Conservation (phyloP, 2,329 filamentous ascomycete species). For the Neonectria magnoliae region DNA sequence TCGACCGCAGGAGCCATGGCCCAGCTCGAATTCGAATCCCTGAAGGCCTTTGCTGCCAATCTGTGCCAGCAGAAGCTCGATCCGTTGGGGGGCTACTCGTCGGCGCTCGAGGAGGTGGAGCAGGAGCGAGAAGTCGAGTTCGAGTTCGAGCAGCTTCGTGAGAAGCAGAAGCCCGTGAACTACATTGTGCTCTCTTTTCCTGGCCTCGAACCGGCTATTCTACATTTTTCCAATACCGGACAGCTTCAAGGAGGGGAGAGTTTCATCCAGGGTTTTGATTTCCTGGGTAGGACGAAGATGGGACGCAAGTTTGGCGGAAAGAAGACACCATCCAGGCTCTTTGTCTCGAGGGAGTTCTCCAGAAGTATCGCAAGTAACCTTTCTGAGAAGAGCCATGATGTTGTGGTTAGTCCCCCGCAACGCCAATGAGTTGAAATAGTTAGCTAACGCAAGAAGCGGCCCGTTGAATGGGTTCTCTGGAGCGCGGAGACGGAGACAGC, state of each 20-base stretch:
- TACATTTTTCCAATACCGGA: slow-evolving; percentile 58
- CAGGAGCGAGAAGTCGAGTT: slow-evolving; percentile 68
- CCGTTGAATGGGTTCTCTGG: slow-evolving; percentile 72
- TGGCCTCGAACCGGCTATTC: slow-evolving; percentile 58
- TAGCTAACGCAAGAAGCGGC: slow-evolving; percentile 46
- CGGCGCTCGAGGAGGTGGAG: slow-evolving; percentile 68
- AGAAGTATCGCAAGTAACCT: slow-evolving; percentile 15
- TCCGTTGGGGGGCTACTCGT: slow-evolving; percentile 46
- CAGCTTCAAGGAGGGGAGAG: slow-evolving; percentile 16
- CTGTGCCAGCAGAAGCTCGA: neutral
- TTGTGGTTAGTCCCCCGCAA: slow-evolving; percentile 12
- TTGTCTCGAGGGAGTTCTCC: slow-evolving; percentile 46
- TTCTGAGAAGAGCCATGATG: slow-evolving; percentile 5
- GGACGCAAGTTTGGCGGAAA: slow-evolving; percentile 46
- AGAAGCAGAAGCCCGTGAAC: slow-evolving; percentile 58
- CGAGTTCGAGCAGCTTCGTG: slow-evolving; percentile 66
- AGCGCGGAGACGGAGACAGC: slow-evolving; percentile 57
- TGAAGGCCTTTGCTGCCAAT: neutral
- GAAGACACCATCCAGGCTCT: slow-evolving; percentile 38
- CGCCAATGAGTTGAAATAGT: slow-evolving; percentile 19
- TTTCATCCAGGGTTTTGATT: slow-evolving; percentile 53
- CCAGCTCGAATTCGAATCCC: neutral
- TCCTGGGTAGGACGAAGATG: slow-evolving; percentile 49
- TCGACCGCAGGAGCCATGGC: slow-evolving; percentile 2
- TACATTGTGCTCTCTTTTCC: slow-evolving; percentile 54